These are phyloP conservation scores for Bipolaris cookei DNA, from an alignment of 2,329 filamentous ascomycete species.

Conservation along the genomic window DNA sequence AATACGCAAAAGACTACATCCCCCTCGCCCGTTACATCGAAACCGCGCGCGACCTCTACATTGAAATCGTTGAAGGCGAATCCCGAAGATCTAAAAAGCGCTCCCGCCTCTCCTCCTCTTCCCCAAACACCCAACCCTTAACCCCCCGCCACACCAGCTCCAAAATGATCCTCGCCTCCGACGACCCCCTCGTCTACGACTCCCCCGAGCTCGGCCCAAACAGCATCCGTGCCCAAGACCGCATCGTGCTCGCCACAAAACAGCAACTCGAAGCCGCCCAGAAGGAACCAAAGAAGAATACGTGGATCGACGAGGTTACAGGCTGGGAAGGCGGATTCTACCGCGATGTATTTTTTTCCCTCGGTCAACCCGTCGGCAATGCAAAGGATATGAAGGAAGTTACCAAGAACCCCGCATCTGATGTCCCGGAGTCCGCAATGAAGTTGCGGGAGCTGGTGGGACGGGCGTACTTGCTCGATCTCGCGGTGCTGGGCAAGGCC, in stretches of 20 bases:
- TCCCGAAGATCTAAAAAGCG: conserved; percentile 4
- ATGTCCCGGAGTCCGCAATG: conserved; percentile 58
- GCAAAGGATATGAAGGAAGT: conserved; percentile 34
- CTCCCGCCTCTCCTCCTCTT: conserved; percentile 11
- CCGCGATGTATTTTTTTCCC: conserved; percentile 78
- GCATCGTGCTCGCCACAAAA: conserved; percentile 76
- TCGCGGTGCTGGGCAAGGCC: conserved; percentile 72
- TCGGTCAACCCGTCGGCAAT: conserved; percentile 59
- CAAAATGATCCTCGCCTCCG: conserved; percentile 72
- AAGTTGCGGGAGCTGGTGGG: conserved; percentile 75
- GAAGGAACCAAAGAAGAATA: conserved; percentile 43
- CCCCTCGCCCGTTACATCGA: conserved; percentile 72
- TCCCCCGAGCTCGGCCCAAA: conserved; percentile 65
- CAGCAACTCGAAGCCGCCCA: conserved; percentile 51
- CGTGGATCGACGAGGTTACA: conserved; percentile 74
- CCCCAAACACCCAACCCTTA: conserved; percentile 18
- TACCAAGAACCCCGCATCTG: conserved; percentile 10
- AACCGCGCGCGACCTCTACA: conserved; percentile 61
- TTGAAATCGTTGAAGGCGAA: conserved; percentile 52
- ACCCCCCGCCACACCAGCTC: conserved; percentile 40
- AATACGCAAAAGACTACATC: conserved; percentile 79
- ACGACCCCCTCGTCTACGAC: conserved; percentile 78
- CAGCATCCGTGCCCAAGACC: conserved; percentile 70
- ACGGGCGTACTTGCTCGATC: conserved; percentile 80
- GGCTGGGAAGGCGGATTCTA: conserved; percentile 93